phyloP scores from a whole-genome alignment of 495 filamentous ascomycete genomes.

The Hyaloscypha finlandica region DNA sequence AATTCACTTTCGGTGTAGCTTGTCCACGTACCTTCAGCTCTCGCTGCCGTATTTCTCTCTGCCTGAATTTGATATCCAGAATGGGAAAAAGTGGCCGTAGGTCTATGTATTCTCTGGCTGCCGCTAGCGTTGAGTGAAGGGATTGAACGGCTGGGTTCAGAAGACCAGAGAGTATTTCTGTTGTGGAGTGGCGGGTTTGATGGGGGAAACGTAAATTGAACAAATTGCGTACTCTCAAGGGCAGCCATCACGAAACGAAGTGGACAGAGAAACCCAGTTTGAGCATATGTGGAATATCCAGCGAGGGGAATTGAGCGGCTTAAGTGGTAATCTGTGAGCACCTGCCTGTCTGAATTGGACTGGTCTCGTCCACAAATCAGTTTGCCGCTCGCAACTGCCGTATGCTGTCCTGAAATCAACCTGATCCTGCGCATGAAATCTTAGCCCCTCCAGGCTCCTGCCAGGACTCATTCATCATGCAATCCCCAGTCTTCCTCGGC shows the following conservation, averaged over 20 bases:
- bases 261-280: constrained; percentile 20
- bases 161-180: constrained; percentile 16
- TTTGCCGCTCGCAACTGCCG: constrained; percentile 24
- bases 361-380: constrained; percentile 17
- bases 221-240: constrained; percentile 24
- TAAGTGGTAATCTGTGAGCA: constrained; percentile 22
- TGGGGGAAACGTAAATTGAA: constrained; percentile 26
- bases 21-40: constrained; percentile 21
- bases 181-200: constrained; percentile 22
- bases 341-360: constrained; percentile 15
- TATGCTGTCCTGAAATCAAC: constrained; percentile 26
- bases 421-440: constrained; percentile 18
- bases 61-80: constrained; percentile 15
- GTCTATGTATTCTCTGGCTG: constrained; percentile 25
- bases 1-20: too few relatives aligned
- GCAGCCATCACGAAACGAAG: constrained; percentile 26
- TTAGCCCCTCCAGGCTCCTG: constrained; percentile 25
- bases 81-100: constrained; percentile 15
- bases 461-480: constrained; percentile 16
- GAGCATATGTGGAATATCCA: constrained; percentile 23
- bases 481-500: constrained; percentile 25
- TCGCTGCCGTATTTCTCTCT: constrained; percentile 15
- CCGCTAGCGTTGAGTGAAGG: constrained; percentile 18
- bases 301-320: constrained; percentile 28
- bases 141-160: constrained; percentile 19